Conservation (phyloP, 2,329 filamentous ascomycete genomes). For the Aureobasidium sp. region DNA sequence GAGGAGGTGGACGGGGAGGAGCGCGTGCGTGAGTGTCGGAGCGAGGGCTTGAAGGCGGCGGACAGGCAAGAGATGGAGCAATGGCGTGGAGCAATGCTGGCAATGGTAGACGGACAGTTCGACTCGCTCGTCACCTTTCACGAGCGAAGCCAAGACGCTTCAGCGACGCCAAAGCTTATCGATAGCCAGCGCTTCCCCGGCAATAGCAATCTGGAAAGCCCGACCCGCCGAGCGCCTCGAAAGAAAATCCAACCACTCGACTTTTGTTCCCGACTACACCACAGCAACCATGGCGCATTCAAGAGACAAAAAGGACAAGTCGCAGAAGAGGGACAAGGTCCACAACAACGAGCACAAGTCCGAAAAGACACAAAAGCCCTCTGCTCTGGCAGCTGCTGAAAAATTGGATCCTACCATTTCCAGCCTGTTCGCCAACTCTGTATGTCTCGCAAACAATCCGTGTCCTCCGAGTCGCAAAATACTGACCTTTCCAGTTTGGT, state of each 20-base stretch:
- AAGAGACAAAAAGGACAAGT: conserved; percentile 9
- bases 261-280: neutral
- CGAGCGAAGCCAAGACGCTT: neutral
- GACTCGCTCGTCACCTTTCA: neutral
- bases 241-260: neutral
- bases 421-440: conserved; percentile 39
- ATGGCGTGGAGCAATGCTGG: neutral
- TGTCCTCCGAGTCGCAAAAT: too few relatives aligned
- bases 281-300: neutral
- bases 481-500: conserved; percentile 3
- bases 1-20: neutral
- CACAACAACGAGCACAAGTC: neutral
- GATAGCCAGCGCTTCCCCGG: neutral
- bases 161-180: neutral
- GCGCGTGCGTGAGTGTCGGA: neutral
- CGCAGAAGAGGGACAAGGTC: conserved; percentile 7
- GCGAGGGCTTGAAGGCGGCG: neutral
- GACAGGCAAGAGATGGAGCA: neutral
- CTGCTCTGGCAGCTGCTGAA: neutral
- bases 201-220: neutral
- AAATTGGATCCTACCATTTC: conserved; percentile 34
- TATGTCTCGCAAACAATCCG: neutral
- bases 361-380: neutral
- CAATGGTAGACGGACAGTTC: neutral
- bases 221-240: neutral